Base-by-base conservation (phyloP, 1,284 basidiomycete genomes). In the Ustanciosporium gigantosporum region DNA sequence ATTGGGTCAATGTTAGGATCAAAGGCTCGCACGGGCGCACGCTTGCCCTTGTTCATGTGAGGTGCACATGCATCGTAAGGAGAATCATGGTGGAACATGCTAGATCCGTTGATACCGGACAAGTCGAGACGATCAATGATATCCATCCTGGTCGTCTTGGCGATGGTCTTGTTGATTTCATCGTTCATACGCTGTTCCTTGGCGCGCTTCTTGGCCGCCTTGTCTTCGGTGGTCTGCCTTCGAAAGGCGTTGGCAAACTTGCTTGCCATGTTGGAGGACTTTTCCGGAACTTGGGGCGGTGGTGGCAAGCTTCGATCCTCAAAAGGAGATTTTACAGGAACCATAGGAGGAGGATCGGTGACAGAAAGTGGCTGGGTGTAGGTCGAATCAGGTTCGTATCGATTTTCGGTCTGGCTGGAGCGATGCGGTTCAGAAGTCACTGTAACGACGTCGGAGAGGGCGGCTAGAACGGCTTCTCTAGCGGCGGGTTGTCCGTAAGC, bases 61-160 rank as follows among this genome's bases (percentile, higher is more conserved):
- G 73, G 73, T 0, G 70, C 56, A 48, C 71, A 73, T 7, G 74
- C 74, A 35, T 77, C 74, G 47, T 77, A 77, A 0, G 74, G 74
- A 36, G 73, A 75, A 47, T 77, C 74, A 46, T 77, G 74, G 46
- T 77, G 74, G 53, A 77, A 77, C 55, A 77, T 55, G 47, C 65
- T 68, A 23, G 62, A 64, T 9, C 73, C 74, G 27, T 67, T 59
- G 36, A 77, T 55, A 14, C 73, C 74, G 14, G 65, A 68, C 21
- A 72, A 50, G 40, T 77, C 74, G 27, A 77, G 61, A 42, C 69
- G 67, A 38, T 77, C 74, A 43, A 77, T 77, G 35, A 77, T 60
- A 37, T 77, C 74, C 57, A 77, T 70, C 34, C 73, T 60, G 35
- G 50, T 67, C 7, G 47, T 39, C 15, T 44, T 48, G 11, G 50